Base-by-base conservation (phyloP, 176 grass and related monocot genomes). In the Musa schizocarpa region DNA sequence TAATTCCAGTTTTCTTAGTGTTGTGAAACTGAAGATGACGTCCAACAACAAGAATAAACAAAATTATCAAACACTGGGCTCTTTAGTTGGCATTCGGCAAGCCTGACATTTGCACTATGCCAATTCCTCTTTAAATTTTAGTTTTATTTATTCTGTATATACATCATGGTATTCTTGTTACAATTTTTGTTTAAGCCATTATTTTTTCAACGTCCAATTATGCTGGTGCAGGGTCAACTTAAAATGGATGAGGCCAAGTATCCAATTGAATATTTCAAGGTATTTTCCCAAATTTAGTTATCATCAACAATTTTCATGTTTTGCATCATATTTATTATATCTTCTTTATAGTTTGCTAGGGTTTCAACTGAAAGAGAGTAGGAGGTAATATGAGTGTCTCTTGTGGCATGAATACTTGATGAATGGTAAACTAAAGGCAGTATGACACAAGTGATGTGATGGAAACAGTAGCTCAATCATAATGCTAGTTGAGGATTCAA, bases 221-320 rank as follows among this genome's bases (percentile, higher is more conserved):
- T 77, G 52, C 75, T 69, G 78, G 50, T 87, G 73, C 86, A 99
- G 95, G 95, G 69, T 82, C 95, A 99, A 89, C 88, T 99, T 86
- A 87, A 86, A 56, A 83, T 94, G 82, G 95, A 88, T 81, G 95
- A 99, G 59, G 66, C 88, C 52, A 99, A 89, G 73, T 72, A 94
- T 53, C 84, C 90, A 74, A 71, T 99, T 74, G 95, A 91, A 74
- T 79, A 89, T 85, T 99, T 99, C 78, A 91, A 99, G 95, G 95
- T 98, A 87, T 64, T 70, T 49, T 17, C 50, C 13, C 51, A 20
- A 51, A 70, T 50, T 22, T 22, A 70, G 7, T 20, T 12, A 65
- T 21, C 63, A 65, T 26, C 64, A 23, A 54, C n/a, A 17, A 11
- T n/a, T 1, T 71, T 49, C 43, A 3, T 71, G 12, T 63, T 77